These are phyloP conservation scores for Cornus florida DNA, from an alignment of 148 eudicot genomes.

Conservation along the genomic window DNA sequence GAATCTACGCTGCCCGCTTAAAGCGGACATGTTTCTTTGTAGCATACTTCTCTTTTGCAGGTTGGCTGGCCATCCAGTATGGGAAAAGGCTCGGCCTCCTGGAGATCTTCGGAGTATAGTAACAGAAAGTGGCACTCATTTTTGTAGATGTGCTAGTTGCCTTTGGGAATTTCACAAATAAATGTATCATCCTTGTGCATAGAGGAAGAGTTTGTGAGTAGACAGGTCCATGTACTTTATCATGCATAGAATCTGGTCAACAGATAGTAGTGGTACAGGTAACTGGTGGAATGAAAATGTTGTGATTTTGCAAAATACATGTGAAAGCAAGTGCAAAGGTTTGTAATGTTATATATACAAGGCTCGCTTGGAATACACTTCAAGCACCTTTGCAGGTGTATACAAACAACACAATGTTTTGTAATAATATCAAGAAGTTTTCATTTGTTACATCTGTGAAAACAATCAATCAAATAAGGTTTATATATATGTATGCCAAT, in stretches of 20 bases:
- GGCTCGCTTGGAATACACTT: not conserved
- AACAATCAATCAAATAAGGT: no score
- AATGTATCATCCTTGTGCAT: constrained; percentile 13
- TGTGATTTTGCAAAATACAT: no score
- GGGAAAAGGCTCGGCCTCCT: constrained; percentile 64
- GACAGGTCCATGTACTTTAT: not conserved
- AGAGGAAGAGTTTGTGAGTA: constrained; percentile 7
- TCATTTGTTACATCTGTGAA: no score
- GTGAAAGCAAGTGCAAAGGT: not conserved
- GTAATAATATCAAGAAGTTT: no score
- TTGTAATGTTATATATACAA: not conserved
- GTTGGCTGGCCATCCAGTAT: constrained; percentile 76
- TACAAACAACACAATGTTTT: not conserved
- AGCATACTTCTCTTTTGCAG: constrained; percentile 72
- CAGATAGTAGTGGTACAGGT: not conserved
- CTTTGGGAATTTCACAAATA: not conserved
- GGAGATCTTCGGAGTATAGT: constrained; percentile 37
- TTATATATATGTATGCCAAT: no score
- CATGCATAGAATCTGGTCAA: not conserved
- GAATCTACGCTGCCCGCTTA: constrained; percentile 33
- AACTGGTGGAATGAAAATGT: not conserved
- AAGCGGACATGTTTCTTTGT: constrained; percentile 57
- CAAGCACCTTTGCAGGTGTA: not conserved
- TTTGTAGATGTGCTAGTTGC: constrained; percentile 23
- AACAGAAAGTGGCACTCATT: constrained; percentile 14